Conservation (phyloP, 495 filamentous ascomycete genomes). For the Corynascus novoguineensis region DNA sequence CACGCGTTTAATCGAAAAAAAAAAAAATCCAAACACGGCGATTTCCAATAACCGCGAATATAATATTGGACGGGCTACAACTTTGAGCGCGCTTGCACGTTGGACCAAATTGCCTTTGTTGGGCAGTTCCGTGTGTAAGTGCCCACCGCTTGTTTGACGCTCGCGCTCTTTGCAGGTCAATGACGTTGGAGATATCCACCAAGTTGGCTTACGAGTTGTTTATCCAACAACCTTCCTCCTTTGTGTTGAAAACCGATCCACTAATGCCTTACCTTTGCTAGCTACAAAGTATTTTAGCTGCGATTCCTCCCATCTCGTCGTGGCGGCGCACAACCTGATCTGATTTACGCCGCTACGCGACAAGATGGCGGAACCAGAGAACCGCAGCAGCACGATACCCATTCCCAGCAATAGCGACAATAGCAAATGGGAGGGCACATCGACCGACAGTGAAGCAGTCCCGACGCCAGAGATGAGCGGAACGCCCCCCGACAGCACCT, state of each 20-base stretch:
- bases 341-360: not conserved
- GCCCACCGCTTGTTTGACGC: not conserved
- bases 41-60: not conserved
- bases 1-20: too few species aligned
- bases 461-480: slow-evolving; percentile 39
- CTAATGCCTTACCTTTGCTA: not conserved
- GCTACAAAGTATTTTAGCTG: not conserved
- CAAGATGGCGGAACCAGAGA: slow-evolving; percentile 45
- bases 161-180: not conserved
- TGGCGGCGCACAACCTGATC: not conserved
- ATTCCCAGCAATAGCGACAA: slow-evolving; percentile 16
- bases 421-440: slow-evolving; percentile 39
- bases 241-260: not conserved
- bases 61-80: not conserved
- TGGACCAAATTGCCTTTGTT: not conserved
- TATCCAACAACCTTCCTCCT: not conserved
- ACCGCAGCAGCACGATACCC: slow-evolving; percentile 30
- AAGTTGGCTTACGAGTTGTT: not conserved
- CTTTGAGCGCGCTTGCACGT: not conserved
- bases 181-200: slow-evolving; percentile 9
- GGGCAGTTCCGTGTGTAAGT: slow-evolving; percentile 3
- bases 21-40: not conserved
- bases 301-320: not conserved
- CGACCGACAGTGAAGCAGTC: slow-evolving; percentile 41
- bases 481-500: slow-evolving; percentile 36